Evolutionary conservation across 108 stramenopile genomes (phyloP), one percentile per base, ranked within the genome.

Genomic region (Nitzschia sp.): DNA sequence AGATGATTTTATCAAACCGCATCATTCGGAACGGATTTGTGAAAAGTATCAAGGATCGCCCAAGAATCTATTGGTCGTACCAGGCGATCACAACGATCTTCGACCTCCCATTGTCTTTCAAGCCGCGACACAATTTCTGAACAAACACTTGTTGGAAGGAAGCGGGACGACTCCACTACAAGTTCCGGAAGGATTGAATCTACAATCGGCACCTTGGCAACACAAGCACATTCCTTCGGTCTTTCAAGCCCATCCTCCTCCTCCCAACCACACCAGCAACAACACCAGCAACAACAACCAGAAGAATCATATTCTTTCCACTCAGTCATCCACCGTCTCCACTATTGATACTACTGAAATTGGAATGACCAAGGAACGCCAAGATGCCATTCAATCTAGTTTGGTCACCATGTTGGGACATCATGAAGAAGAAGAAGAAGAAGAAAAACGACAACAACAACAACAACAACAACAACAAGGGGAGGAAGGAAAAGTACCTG

Each of bases 31-130:
- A 61, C 66, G 70, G 0, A 78, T 97, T 34, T 77, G 90, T 75
- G 89, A 87, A 56, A 65, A 73, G 0, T 96, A 97, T 79, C 88
- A 90, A n/a, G 96, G 94, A 61, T 23, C 58, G 0, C 28, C 91
- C 67, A 94, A 92, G 68, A 96, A 97, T 69, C 58, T 95, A 65
- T 79, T 97, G 27, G 65, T 93, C 36, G 96, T 97, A 16, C 89
- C 93, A 25, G 96, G 96, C 6, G 96, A 94, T 79, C 96, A 97
- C 84, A 97, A 96, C 63, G 86, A 85, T 57, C 77, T 74, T 17
- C 78, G 96, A 6, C 96, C 96, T 0, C 56, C 75, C 59, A 90
- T 93, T 73, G 80, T 94, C 72, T 94, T 89, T 79, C 89, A 93
- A 66, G 87, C 83, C 9, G 87, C 83, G 11, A 71, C 79, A n/a